Conservation (phyloP, 2,329 filamentous ascomycete genomes). For the Acephala macrosclerotiorum region DNA sequence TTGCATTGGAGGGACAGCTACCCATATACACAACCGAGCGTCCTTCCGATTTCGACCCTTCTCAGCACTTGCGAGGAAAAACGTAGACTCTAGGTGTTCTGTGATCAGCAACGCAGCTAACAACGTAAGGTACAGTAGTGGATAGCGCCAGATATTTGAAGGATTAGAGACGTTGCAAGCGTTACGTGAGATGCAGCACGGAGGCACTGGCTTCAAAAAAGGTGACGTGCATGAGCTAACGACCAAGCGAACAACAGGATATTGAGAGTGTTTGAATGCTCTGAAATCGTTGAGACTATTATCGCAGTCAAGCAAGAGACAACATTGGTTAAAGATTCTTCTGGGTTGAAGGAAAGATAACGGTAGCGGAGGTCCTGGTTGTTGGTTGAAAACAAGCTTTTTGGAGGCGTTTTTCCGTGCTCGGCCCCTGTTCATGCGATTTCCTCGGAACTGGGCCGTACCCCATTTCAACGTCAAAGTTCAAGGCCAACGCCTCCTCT, state of each 20-base stretch:
- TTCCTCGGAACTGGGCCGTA: background rate
- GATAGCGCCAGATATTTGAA: slow-evolving; percentile 7
- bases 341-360: background rate
- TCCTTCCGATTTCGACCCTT: too few relatives aligned
- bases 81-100: too few relatives aligned
- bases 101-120: background rate
- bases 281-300: too few relatives aligned
- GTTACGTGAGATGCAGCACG: background rate
- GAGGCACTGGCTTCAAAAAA: background rate
- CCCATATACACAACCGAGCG: too few relatives aligned
- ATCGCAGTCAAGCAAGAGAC: too few relatives aligned
- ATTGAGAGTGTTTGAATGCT: too few relatives aligned
- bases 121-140: background rate
- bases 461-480: background rate
- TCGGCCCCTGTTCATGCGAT: background rate
- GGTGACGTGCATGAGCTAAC: background rate
- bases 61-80: too few relatives aligned
- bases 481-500: background rate
- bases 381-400: slow-evolving; percentile 1
- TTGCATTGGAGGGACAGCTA: too few relatives aligned
- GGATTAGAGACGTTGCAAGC: background rate
- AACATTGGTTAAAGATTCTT: background rate
- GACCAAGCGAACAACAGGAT: background rate
- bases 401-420: background rate
- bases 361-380: background rate